Evolutionary conservation across 768 basidiomycete species (phyloP).

Genomic region (Dioszegia hungarica): DNA sequence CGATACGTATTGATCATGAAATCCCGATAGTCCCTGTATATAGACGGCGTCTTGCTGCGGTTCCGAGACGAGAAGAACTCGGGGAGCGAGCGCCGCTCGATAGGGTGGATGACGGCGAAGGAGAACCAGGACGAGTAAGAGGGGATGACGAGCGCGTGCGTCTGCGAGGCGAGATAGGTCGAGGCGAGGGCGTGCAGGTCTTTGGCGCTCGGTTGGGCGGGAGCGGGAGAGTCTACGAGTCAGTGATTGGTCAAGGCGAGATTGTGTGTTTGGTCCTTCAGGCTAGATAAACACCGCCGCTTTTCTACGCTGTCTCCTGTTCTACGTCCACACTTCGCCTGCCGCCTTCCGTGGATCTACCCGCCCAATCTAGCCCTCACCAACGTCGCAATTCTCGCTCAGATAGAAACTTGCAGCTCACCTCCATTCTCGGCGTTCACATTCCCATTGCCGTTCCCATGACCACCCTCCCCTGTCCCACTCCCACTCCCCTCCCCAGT

Average conservation of each 20-base stretch:
- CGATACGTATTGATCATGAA: slow-evolving; percentile 99
- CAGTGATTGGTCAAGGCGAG: too few species aligned
- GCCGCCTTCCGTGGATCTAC: too few species aligned
- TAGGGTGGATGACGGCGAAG: slow-evolving; percentile 85
- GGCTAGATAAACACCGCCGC: too few species aligned
- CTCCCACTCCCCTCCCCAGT: slow-evolving; percentile 29
- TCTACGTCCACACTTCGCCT: too few species aligned
- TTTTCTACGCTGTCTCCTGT: too few species aligned
- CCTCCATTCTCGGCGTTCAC: too few species aligned
- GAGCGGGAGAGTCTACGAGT: slow-evolving; percentile 1
- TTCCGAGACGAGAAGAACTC: slow-evolving; percentile 98
- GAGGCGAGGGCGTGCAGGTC: slow-evolving; percentile 46
- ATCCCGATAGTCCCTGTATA: slow-evolving; percentile 99
- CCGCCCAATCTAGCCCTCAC: too few species aligned
- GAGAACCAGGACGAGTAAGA: slow-evolving; percentile 98
- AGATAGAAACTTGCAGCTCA: too few species aligned
- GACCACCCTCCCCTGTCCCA: too few species aligned
- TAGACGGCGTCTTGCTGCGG: slow-evolving; percentile 87
- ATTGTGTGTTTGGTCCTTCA: too few species aligned
- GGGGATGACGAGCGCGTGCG: slow-evolving; percentile 93
- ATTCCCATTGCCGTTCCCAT: too few species aligned
- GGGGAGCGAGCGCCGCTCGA: slow-evolving; percentile 85
- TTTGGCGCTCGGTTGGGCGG: slow-evolving; percentile 63
- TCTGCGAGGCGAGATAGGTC: slow-evolving; percentile 94
- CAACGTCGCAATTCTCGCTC: too few species aligned